Evolutionary conservation across 2,329 filamentous ascomycete species (phyloP).

Genomic region (Shiraia sp.): DNA sequence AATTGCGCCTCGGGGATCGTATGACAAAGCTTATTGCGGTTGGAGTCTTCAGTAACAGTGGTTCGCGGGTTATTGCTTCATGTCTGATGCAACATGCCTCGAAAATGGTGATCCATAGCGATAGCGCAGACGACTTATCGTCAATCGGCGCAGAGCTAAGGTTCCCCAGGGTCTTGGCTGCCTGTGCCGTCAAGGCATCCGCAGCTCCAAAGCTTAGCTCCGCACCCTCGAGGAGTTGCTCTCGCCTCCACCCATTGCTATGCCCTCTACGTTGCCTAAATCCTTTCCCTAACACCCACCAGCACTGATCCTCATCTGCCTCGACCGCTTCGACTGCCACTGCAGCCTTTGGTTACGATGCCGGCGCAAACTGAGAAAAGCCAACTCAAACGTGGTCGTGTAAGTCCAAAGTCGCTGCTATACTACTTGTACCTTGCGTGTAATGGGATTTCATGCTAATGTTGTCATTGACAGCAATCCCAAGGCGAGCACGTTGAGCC

Average conservation of each 20-base stretch:
- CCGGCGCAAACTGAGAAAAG: slow-evolving; percentile 70
- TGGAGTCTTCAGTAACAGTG: background rate
- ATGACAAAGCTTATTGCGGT: too few species aligned
- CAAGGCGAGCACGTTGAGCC: slow-evolving; percentile 65
- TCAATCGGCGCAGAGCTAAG: background rate
- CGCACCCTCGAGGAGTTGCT: slow-evolving; percentile 12
- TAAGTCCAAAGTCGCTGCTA: slow-evolving; percentile 50
- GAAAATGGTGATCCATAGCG: too few species aligned
- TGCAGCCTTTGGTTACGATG: slow-evolving; percentile 46
- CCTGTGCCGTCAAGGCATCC: slow-evolving; percentile 25
- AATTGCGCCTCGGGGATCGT: too few species aligned
- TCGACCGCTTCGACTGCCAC: slow-evolving; percentile 20
- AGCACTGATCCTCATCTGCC: slow-evolving; percentile 23
- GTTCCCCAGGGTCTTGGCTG: slow-evolving; percentile 13
- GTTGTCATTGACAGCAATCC: slow-evolving; percentile 59
- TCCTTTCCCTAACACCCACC: slow-evolving; percentile 21
- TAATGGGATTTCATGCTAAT: slow-evolving; percentile 14
- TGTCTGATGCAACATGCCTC: too few species aligned
- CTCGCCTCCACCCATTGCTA: slow-evolving; percentile 14
- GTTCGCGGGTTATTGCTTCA: too few species aligned
- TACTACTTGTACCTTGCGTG: background rate
- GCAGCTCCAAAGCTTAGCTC: slow-evolving; percentile 19
- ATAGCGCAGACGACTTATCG: too few species aligned
- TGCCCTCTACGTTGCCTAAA: slow-evolving; percentile 24
- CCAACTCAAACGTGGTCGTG: slow-evolving; percentile 80